Base-by-base conservation (phyloP, 495 filamentous ascomycete species). In the Xylaria palmicola region DNA sequence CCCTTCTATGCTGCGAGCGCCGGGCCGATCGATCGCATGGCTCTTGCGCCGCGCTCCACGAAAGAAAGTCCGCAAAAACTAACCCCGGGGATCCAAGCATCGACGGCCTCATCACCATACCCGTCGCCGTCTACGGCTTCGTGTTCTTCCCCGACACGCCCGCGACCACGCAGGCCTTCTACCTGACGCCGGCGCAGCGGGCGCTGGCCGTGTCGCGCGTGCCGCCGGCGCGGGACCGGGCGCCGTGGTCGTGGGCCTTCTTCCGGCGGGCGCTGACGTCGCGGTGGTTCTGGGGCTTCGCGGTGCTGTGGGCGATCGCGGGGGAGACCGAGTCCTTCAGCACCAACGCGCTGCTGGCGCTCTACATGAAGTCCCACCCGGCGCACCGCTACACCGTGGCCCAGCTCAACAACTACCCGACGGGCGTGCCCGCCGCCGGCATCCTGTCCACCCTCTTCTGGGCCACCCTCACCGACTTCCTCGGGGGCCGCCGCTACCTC, bases 91-190 rank as follows among this genome's bases (percentile, higher is more conserved):
- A n/a, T n/a, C 77, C 78, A 37, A 79, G 77, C 15, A 62, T 62
- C 44, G 60, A 62, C 26, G 60, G 60, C 5, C 20, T 62, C 4
- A 68, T 85, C 56, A 83, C 81, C 5, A 47, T 88, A 8, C 85
- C 85, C 0, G 77, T 87, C 15, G 85, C 84, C 0, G 52, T 86
- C 4, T 86, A 82, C 57, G 85, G 85, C 29, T 79, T 83, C 53
- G 26, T 84, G 4, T 68, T 85, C 54, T 87, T 87, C 69, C 85
- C 85, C 1, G 85, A 87, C 68, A 85, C 82, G 4, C 85, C 85
- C 0, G 62, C 68, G 5, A 83, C 79, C 2, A 86, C 85, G 0
- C 71, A 66, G 22, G 84, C 83, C 0, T 74, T 74, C 34, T 87
- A 86, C 55, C 73, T 87, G 6, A 77, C 58, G 5, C 54, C 65